phyloP scores from a whole-genome alignment of 2,329 filamentous ascomycete species.

The Aspergillus pseudoglaucus region DNA sequence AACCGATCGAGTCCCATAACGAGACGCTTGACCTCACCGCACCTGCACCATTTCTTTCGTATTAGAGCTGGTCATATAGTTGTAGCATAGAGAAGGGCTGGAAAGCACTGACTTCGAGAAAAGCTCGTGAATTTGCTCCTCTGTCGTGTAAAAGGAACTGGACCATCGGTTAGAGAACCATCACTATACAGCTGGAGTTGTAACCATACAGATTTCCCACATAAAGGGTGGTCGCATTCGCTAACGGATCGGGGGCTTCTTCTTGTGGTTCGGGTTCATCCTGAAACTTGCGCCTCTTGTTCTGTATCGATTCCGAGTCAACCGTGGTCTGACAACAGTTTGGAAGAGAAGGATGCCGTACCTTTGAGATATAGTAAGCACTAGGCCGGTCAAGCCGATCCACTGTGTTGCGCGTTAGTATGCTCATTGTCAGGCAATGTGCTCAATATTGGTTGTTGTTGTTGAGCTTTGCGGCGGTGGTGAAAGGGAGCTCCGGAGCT shows the following conservation, averaged over 20 bases:
- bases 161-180: slow-evolving; percentile 4
- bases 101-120: slow-evolving; percentile 64
- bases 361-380: slow-evolving; percentile 82
- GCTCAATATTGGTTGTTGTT: not conserved
- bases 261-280: slow-evolving; percentile 53
- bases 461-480: not conserved
- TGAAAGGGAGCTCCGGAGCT: not conserved
- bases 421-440: not conserved
- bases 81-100: not conserved
- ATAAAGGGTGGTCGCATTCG: slow-evolving; percentile 87
- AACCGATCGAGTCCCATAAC: slow-evolving; percentile 97
- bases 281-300: slow-evolving; percentile 63
- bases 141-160: slow-evolving; percentile 94
- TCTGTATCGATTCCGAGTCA: slow-evolving; percentile 40
- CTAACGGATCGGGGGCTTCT: slow-evolving; percentile 70
- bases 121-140: slow-evolving; percentile 96
- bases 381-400: slow-evolving; percentile 91
- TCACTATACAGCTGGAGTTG: not conserved
- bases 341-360: slow-evolving; percentile 33
- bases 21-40: slow-evolving; percentile 94
- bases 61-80: not conserved
- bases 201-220: slow-evolving; percentile 78
- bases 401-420: slow-evolving; percentile 55
- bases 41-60: slow-evolving; percentile 36
- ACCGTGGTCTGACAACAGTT: slow-evolving; percentile 19